Conservation (phyloP, 768 basidiomycete species). For the Rhodosporidiobolus odoratus region DNA sequence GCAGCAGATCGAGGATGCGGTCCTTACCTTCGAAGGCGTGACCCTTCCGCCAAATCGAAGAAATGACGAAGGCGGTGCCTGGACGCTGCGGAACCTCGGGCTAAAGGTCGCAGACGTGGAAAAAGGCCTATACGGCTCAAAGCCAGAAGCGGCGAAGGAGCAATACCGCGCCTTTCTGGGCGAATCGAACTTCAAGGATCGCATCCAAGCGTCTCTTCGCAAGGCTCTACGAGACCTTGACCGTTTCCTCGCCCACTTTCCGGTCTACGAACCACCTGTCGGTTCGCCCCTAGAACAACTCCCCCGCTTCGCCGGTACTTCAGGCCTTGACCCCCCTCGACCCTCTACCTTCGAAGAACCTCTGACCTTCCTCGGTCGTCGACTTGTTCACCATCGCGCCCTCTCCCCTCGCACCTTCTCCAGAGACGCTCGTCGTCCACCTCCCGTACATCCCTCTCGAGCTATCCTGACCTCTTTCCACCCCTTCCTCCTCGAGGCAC, state of each 20-base stretch:
- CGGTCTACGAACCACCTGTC: constrained; percentile 32
- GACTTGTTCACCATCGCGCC: constrained; percentile 34
- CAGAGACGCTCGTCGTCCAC: constrained; percentile 15
- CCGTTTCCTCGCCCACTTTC: constrained; percentile 71
- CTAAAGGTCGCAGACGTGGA: constrained; percentile 43
- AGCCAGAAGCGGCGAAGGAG: constrained; percentile 56
- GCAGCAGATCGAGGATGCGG: constrained; percentile 64
- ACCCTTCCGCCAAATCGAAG: constrained; percentile 51
- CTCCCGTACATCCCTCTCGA: constrained; percentile 41
- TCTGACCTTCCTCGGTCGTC: constrained; percentile 30
- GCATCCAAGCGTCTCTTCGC: constrained; percentile 58
- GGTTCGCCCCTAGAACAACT: constrained; percentile 18
- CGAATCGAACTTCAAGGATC: constrained; percentile 57
- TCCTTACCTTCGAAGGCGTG: constrained; percentile 66
- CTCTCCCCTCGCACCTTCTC: constrained; percentile 27
- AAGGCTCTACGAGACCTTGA: constrained; percentile 80
- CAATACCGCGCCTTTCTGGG: constrained; percentile 63
- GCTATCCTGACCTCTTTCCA: constrained; percentile 70
- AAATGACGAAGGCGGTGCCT: constrained; percentile 61
- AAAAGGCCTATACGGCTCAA: constrained; percentile 64
- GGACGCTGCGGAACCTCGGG: constrained; percentile 69
- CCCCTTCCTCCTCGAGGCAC: constrained; percentile 78
- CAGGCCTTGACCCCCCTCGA: constrained; percentile 4
- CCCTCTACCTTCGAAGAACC: constrained; percentile 14
- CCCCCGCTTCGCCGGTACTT: background rate